Evolutionary conservation across 2,329 filamentous ascomycete genomes (phyloP).

Genomic region (Calonectria leucothoes): DNA sequence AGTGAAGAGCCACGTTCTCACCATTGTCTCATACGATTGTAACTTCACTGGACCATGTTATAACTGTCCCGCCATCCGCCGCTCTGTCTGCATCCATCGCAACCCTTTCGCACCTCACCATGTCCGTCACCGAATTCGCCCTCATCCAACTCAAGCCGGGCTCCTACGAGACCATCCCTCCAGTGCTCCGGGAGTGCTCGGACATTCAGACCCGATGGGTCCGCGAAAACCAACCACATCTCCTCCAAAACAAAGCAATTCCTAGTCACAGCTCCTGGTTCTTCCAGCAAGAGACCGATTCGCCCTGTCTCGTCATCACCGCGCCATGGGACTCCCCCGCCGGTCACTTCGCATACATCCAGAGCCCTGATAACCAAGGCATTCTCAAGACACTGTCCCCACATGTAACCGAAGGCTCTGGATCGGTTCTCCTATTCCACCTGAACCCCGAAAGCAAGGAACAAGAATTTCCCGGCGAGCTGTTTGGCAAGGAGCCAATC

Average conservation of each 20-base stretch:
- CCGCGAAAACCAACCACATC: constrained; percentile 48
- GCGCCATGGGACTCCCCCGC: constrained; percentile 57
- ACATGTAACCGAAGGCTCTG: constrained; percentile 48
- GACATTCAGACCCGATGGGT: constrained; percentile 55
- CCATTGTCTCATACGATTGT: constrained; percentile 1
- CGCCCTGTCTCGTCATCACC: constrained; percentile 54
- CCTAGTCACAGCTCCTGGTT: constrained; percentile 50
- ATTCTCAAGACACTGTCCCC: constrained; percentile 47
- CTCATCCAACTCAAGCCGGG: constrained; percentile 46
- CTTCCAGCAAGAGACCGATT: constrained; percentile 50
- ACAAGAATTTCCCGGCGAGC: constrained; percentile 37
- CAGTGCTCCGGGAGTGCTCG: constrained; percentile 46
- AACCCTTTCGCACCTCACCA: constrained; percentile 25
- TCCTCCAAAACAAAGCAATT: constrained; percentile 44
- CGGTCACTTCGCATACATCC: constrained; percentile 57
- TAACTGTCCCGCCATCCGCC: constrained; percentile 3
- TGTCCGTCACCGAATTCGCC: constrained; percentile 56
- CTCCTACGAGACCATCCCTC: constrained; percentile 46
- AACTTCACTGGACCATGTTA: constrained; percentile 1
- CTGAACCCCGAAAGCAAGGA: constrained; percentile 47
- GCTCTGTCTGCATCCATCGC: not conserved
- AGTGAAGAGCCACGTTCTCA: not conserved
- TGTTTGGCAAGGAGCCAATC: constrained; percentile 32
- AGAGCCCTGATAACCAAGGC: constrained; percentile 52
- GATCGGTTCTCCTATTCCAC: constrained; percentile 55